Base-by-base conservation (phyloP, 352 stramenopile species). In the Globisporangium iwayamae region DNA sequence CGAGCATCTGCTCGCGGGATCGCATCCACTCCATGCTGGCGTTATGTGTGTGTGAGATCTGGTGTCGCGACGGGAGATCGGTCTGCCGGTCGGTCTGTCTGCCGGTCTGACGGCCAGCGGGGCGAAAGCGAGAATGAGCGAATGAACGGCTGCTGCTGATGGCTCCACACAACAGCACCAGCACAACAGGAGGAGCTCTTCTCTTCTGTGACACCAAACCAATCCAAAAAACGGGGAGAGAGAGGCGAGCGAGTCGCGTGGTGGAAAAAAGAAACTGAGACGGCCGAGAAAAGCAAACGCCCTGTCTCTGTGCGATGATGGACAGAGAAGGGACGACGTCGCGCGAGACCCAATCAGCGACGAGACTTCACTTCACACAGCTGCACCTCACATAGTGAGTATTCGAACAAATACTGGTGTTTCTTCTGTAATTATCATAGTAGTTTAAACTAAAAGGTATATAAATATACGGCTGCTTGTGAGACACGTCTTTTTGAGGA, bases 21-120 rank as follows among this genome's bases (percentile, higher is more conserved):
- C 79, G 72, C 73, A 85, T 81, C 78, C 78, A 87, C 36, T 87
- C 76, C 78, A 85, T 87, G 16, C 6, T 13, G 18, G 2, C 5
- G 5, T 53, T 8, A 22, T 36, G 3, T 41, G 7, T 56, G 30
- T 16, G 20, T 36, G 8, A 46, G 20, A 56, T 16, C 34, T 32
- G 25, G 25, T 28, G 25, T 28, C 25, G 25, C 25, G 25, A 28
- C 25, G 25, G 25, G 25, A 28, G 25, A 28, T 28, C 25, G 25
- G 25, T 28, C 25, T 28, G 25, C 25, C 25, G 1, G 25, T 28
- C 25, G 25, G 25, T 28, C 25, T 1, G 25, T 28, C 25, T 28
- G 25, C 25, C 25, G 25, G 25, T 20, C 5, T 50, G 45, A 34
- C 48, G 48, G 59, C 47, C 59, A 59, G 59, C 59, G 32, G 22